These are phyloP conservation scores for Septoria petroselini DNA, from an alignment of 2,329 filamentous ascomycete species.

Conservation along the genomic window DNA sequence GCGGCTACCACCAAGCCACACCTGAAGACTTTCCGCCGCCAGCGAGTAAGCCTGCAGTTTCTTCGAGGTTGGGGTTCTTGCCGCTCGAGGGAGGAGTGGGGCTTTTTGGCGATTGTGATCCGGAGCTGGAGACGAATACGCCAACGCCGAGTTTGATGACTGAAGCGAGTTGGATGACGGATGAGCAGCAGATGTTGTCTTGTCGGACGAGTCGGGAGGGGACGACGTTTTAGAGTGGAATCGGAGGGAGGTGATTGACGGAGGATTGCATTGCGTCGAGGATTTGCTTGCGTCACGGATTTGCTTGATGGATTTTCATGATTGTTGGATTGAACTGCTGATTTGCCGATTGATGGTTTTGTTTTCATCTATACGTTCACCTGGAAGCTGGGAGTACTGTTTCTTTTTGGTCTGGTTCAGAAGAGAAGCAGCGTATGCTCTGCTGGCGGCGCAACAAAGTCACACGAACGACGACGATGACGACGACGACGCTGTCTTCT, in stretches of 20 bases:
- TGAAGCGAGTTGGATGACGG: slow-evolving; percentile 32
- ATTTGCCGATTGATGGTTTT: too few species aligned
- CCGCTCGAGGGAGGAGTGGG: slow-evolving; percentile 13
- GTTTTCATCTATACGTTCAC: too few species aligned
- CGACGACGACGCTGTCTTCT: not conserved
- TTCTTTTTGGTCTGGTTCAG: too few species aligned
- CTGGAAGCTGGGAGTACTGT: too few species aligned
- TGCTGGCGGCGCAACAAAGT: slow-evolving; percentile 6
- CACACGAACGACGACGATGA: not conserved
- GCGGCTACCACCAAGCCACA: slow-evolving; percentile 8
- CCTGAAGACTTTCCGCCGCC: slow-evolving; percentile 13
- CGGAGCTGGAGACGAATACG: slow-evolving; percentile 26
- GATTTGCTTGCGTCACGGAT: too few species aligned
- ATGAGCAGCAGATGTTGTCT: slow-evolving; percentile 21
- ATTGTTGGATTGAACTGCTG: too few species aligned
- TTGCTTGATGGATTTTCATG: too few species aligned
- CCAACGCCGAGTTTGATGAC: slow-evolving; percentile 33
- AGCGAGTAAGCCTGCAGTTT: slow-evolving; percentile 9
- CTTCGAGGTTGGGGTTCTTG: slow-evolving; percentile 17
- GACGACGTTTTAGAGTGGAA: slow-evolving; percentile 19
- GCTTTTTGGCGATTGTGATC: slow-evolving; percentile 25
- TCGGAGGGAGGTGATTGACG: not conserved
- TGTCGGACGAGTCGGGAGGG: slow-evolving; percentile 23
- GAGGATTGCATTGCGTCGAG: not conserved
- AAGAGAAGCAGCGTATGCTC: slow-evolving; percentile 5